Evolutionary conservation across 345 rosid species (phyloP).

Genomic region (Psidium guajava): DNA sequence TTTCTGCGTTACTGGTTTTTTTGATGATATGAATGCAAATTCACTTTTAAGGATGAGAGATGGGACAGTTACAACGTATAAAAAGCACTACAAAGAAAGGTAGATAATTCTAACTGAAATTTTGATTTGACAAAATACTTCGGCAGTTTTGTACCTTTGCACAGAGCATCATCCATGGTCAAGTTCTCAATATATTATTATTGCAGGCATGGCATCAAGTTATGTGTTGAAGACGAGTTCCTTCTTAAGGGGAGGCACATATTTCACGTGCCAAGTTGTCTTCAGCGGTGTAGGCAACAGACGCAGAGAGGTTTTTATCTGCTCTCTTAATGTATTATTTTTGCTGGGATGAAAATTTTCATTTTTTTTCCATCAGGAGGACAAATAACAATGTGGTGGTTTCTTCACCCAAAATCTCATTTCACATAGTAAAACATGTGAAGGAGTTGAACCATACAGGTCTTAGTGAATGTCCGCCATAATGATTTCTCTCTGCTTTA

Average conservation of each 20-base stretch:
- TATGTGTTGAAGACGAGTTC: slow-evolving; percentile 20
- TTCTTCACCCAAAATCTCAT: neutral
- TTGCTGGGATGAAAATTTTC: neutral
- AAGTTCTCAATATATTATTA: neutral
- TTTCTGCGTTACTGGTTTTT: slow-evolving; percentile 44
- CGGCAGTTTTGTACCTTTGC: neutral
- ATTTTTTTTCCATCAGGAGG: neutral
- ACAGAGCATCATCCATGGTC: neutral
- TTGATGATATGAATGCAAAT: slow-evolving; percentile 32
- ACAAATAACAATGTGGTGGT: neutral
- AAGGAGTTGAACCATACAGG: neutral
- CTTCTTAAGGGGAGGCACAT: slow-evolving; percentile 49
- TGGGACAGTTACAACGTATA: slow-evolving; percentile 33
- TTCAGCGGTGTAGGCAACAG: slow-evolving; percentile 20
- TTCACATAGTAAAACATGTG: neutral
- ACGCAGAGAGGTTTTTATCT: slow-evolving; percentile 47
- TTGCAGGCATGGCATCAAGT: slow-evolving; percentile 46
- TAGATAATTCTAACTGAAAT: slow-evolving; percentile 4
- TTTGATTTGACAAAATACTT: neutral
- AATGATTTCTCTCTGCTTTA: neutral
- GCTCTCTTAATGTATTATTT: neutral
- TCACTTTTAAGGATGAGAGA: slow-evolving; percentile 34
- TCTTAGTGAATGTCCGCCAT: neutral
- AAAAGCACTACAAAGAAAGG: slow-evolving; percentile 41
- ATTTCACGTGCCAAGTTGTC: slow-evolving; percentile 45